Evolutionary conservation across 139 green algal species (phyloP), one percentile per base, ranked within the genome.

Genomic region (Chlamydomonas sphaeroides): DNA sequence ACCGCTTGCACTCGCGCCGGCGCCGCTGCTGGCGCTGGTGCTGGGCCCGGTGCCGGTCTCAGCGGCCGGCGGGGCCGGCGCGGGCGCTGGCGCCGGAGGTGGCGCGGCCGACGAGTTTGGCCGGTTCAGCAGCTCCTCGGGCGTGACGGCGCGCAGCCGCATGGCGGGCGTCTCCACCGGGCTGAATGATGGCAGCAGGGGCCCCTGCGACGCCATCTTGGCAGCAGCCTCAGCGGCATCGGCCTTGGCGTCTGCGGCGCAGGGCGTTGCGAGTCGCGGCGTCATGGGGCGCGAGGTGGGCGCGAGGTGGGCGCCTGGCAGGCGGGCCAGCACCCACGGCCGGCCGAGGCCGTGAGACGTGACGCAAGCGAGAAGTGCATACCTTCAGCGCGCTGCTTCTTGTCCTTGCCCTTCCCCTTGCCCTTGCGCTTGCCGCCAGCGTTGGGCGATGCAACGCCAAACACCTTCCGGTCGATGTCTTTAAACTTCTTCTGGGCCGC

Each of bases 91-190:
- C 15, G n/a, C 14, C 11, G 1, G 3, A 17, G 23, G 10, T 5
- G 28, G 30, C 42, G 26, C 7, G 14, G 42, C 14, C 30, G 51
- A 7, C 4, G n/a, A n/a, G n/a, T n/a, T n/a, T n/a, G 68, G 73
- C 5, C 73, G 56, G 14, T 26, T 26, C 15, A 80, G 41, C 1
- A 69, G 73, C 39, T 80, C 59, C 11, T 80, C 73, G 7, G 75
- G 42, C 26, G 75, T 72, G 36, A 49, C 53, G 32, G 41, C 42
- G n/a, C 42, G 61, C 0, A 20, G 36, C 61, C 62, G 42, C 75
- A 82, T 82, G 62, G 75, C 75, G 11, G 75, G 75, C 3, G 75
- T 82, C 62, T 82, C 75, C n/a, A 82, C 75, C 41, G 75, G 75
- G 62, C 61, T 73, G 75, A 53, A 82, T 21, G 28, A 32, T 1